Evolutionary conservation across 2,329 filamentous ascomycete species (phyloP).

Genomic region (Aspergillus puulaauensis): DNA sequence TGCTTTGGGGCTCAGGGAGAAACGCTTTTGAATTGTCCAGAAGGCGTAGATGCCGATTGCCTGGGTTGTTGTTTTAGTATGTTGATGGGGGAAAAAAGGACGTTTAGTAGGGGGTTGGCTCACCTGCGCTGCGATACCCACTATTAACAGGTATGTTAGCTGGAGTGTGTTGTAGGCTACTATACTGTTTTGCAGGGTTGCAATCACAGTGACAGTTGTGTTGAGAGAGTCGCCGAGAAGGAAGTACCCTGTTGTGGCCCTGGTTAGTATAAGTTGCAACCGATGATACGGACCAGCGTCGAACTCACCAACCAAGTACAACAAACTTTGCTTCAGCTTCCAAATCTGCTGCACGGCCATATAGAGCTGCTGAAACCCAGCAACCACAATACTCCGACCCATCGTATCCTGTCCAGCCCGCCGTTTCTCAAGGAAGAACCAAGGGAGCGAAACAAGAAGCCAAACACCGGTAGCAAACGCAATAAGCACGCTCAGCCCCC

Average conservation of each 20-base stretch:
- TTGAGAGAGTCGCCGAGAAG: constrained; percentile 69
- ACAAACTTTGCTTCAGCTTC: constrained; percentile 63
- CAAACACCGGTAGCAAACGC: constrained; percentile 65
- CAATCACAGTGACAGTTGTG: constrained; percentile 68
- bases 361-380: constrained; percentile 63
- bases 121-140: constrained; percentile 64
- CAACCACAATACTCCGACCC: constrained; percentile 50
- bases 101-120: not conserved
- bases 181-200: constrained; percentile 64
- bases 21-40: constrained; percentile 62
- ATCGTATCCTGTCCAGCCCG: constrained; percentile 58
- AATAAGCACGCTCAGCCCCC: constrained; percentile 64
- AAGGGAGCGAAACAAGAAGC: constrained; percentile 63
- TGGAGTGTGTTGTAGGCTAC: constrained; percentile 65
- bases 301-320: constrained; percentile 59
- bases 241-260: constrained; percentile 53
- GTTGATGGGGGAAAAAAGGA: not conserved
- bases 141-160: constrained; percentile 65
- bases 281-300: not conserved
- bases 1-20: constrained; percentile 60
- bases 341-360: constrained; percentile 61
- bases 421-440: constrained; percentile 66
- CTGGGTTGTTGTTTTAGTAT: constrained; percentile 16
- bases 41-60: constrained; percentile 60
- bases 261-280: not conserved